phyloP scores from a whole-genome alignment of 2,329 filamentous ascomycete genomes.

The Neonectria hederae region DNA sequence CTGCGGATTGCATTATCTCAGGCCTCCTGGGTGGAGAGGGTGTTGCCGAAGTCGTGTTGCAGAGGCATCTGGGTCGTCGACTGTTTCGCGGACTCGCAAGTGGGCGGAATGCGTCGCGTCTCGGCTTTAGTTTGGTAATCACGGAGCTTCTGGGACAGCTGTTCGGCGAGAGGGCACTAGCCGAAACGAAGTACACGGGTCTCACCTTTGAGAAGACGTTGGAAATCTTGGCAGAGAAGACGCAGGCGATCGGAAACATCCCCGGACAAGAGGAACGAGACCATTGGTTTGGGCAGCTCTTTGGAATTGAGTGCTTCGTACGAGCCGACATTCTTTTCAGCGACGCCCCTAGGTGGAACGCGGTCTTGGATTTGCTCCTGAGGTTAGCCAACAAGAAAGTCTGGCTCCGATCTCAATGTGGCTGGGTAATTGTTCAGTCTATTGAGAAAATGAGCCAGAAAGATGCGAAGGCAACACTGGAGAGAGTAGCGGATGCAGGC shows the following conservation, averaged over 20 bases:
- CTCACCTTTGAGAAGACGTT: constrained; percentile 67
- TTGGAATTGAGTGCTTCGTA: constrained; percentile 87
- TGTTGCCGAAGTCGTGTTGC: constrained; percentile 62
- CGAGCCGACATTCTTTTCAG: constrained; percentile 78
- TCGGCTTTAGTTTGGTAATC: constrained; percentile 90
- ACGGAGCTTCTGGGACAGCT: constrained; percentile 81
- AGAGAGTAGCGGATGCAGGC: constrained; percentile 69
- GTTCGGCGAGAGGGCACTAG: constrained; percentile 62
- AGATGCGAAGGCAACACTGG: constrained; percentile 69
- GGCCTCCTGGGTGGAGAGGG: constrained; percentile 61
- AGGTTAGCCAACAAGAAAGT: constrained; percentile 82
- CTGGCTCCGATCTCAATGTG: constrained; percentile 90
- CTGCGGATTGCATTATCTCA: constrained; percentile 67
- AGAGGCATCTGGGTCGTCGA: constrained; percentile 70
- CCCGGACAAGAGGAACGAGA: constrained; percentile 83
- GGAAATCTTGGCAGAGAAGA: constrained; percentile 64
- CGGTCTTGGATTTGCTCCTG: constrained; percentile 77
- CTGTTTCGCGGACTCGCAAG: constrained; percentile 91
- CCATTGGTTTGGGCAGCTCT: constrained; percentile 84
- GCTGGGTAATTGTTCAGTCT: constrained; percentile 80
- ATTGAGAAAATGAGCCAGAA: constrained; percentile 69
- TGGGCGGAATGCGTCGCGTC: constrained; percentile 84
- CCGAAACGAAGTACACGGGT: constrained; percentile 58
- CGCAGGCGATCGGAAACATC: constrained; percentile 61
- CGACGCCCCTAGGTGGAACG: constrained; percentile 67